phyloP scores from a whole-genome alignment of 768 basidiomycete genomes.

The Amanita inopinata region DNA sequence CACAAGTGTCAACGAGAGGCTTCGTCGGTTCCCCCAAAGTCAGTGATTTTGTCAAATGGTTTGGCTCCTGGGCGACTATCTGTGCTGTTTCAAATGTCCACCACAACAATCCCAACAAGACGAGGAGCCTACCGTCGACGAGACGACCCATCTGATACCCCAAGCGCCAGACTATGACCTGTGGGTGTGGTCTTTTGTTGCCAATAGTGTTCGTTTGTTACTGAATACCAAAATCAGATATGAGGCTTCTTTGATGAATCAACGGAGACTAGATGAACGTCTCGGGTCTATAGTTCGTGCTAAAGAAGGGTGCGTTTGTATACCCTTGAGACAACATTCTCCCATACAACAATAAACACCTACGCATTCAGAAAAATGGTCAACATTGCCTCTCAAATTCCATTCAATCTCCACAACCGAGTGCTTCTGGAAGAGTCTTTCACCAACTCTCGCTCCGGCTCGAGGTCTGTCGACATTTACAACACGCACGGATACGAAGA shows the following conservation, averaged over 20 bases:
- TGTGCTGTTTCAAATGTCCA: constrained; percentile 16
- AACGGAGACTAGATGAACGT: constrained; percentile 42
- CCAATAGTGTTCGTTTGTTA: background rate
- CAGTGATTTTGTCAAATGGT: no score
- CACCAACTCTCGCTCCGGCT: constrained; percentile 21
- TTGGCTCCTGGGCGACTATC: constrained; percentile 14
- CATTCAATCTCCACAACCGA: constrained; percentile 48
- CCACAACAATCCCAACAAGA: background rate
- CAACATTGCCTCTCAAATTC: constrained; percentile 49
- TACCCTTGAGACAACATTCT: constrained; percentile 2
- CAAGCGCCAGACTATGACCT: constrained; percentile 15
- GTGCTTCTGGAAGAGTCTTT: constrained; percentile 16
- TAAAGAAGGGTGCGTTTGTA: constrained; percentile 49
- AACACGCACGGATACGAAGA: constrained; percentile 13
- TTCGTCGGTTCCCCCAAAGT: no score
- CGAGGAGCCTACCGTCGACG: constrained; percentile 15
- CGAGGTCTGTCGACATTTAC: constrained; percentile 17
- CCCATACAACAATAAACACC: constrained; percentile 2
- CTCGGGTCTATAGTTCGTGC: constrained; percentile 48
- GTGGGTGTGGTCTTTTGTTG: constrained; percentile 17
- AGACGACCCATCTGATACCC: constrained; percentile 25
- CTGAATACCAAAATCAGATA: constrained; percentile 10
- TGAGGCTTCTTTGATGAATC: constrained; percentile 26
- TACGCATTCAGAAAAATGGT: constrained; percentile 51
- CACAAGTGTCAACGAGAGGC: no score